Evolutionary conservation across 1,284 basidiomycete species (phyloP).

Genomic region (Marasmius oreades): DNA sequence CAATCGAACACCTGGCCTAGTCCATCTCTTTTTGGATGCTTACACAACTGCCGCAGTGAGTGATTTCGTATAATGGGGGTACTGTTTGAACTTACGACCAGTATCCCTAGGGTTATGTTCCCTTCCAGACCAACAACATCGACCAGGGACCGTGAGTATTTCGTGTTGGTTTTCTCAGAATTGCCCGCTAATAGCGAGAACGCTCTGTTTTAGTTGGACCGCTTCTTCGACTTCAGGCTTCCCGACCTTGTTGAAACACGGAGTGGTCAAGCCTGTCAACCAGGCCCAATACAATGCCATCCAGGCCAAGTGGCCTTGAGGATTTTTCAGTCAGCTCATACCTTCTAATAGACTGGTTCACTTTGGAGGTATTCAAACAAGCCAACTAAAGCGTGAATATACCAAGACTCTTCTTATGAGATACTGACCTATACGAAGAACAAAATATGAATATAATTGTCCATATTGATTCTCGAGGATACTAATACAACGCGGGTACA

Average conservation of each 20-base stretch:
- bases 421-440: no score
- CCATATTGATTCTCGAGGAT: not conserved
- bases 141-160: not conserved
- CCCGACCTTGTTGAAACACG: slow-evolving; percentile 7
- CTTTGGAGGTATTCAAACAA: no score
- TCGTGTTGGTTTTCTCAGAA: not conserved
- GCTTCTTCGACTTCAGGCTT: not conserved
- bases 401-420: no score
- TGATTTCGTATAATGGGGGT: not conserved
- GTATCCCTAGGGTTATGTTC: slow-evolving; percentile 11
- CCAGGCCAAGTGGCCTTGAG: not conserved
- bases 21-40: slow-evolving; percentile 11
- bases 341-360: no score
- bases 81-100: not conserved
- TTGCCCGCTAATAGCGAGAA: not conserved
- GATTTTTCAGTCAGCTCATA: no score
- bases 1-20: slow-evolving; percentile 8
- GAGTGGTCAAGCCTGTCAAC: slow-evolving; percentile 11
- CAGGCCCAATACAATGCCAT: slow-evolving; percentile 9
- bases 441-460: no score
- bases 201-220: not conserved
- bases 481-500: no score
- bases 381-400: no score
- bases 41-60: slow-evolving; percentile 10
- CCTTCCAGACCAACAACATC: slow-evolving; percentile 11